Base-by-base conservation (phyloP, 441 rosid genomes). In the Manihot esculenta region DNA sequence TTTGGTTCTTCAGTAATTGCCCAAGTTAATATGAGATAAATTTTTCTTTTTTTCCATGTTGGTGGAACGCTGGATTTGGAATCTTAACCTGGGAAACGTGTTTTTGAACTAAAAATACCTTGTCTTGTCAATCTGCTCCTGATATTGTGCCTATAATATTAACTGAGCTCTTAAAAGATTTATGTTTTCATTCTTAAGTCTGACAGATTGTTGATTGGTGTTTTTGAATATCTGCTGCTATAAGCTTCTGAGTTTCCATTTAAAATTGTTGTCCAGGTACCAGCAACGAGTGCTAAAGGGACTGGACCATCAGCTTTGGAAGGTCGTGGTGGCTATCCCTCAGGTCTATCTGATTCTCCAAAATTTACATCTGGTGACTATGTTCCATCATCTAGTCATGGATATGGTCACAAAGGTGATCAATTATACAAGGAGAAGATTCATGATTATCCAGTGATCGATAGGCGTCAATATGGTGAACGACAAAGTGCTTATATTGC, bases 391-490 rank as follows among this genome's bases (percentile, higher is more conserved):
- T 82, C 97, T 17, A 82, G 80, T 68, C 98, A 85, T 74, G 86
- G 79, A 70, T 96, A 86, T 87, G 86, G 88, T 80, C 94, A 76
- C 72, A 96, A 89, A 81, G 78, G 76, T 68, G 97, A 93, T 35
- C 89, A 85, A 78, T 78, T 93, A 66, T 91, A 84, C 76, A 64
- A 86, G 0, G 98, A 96, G 66, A 96, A 91, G 84, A 74, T 89
- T 60, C 78, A 87, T 73, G 98, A 89, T 74, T 93, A 91, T 73
- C 78, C 91, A 66, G 58, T 90, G 1, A 56, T 88, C 26, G 97
- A 96, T 62, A 89, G 97, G 74, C 84, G 93, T 64, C 94, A 87
- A 69, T 91, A 87, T 72, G 85, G 83, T 78, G 99, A 93, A 68
- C 80, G 94, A 42, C 88, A 88, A 15, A 83, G 88, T 68, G 57